phyloP scores from a whole-genome alignment of 2,329 filamentous ascomycete genomes.

The Zasmidium citrigriseum region DNA sequence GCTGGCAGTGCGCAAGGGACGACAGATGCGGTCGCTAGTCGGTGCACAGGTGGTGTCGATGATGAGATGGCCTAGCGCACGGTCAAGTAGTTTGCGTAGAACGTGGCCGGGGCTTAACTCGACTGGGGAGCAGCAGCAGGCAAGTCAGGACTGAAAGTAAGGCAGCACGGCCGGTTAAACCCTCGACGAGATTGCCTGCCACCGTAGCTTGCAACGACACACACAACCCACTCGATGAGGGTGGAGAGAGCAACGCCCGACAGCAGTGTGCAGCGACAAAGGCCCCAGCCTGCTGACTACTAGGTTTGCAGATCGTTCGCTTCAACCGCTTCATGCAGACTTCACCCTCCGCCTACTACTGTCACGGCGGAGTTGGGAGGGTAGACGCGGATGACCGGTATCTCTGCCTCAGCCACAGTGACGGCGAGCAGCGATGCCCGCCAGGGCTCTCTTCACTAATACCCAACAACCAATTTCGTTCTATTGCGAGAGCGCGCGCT shows the following conservation, averaged over 20 bases:
- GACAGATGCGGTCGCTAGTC: too few species aligned
- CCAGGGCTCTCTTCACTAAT: too few species aligned
- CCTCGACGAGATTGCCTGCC: too few species aligned
- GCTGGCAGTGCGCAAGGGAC: too few species aligned
- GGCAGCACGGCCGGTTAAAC: too few species aligned
- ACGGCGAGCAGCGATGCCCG: not conserved
- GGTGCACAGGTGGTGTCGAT: not conserved
- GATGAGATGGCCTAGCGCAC: not conserved
- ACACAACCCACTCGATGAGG: not conserved
- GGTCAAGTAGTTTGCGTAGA: not conserved
- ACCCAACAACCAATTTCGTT: too few species aligned
- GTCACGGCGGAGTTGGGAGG: too few species aligned
- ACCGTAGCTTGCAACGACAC: too few species aligned
- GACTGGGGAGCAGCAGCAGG: not conserved
- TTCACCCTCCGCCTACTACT: not conserved
- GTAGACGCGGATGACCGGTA: not conserved
- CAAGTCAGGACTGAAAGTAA: too few species aligned
- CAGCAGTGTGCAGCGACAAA: not conserved
- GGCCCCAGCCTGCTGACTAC: not conserved
- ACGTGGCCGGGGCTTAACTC: not conserved
- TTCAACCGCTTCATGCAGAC: not conserved
- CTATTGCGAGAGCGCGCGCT: too few species aligned
- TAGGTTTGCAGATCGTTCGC: constrained; percentile 1
- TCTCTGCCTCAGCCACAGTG: not conserved
- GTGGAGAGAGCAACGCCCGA: too few species aligned